phyloP scores from a whole-genome alignment of 2,329 filamentous ascomycete species.

The Penicillium sp. region DNA sequence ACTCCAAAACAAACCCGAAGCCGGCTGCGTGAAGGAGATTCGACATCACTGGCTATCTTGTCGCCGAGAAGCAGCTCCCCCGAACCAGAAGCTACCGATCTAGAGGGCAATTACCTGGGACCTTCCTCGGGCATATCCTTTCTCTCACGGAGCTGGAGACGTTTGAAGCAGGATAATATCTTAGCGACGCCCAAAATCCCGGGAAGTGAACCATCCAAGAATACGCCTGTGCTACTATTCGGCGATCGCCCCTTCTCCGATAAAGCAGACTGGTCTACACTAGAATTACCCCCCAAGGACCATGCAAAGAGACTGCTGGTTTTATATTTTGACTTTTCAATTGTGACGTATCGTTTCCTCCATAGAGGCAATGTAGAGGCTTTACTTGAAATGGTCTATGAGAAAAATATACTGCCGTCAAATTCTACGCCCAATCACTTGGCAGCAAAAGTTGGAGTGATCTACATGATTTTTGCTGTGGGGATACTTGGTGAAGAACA shows the following conservation, averaged over 20 bases:
- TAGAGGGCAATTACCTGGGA: conserved; percentile 55
- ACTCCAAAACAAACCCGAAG: neutral
- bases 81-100: conserved; percentile 46
- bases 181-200: conserved; percentile 27
- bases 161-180: conserved; percentile 55
- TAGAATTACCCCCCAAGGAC: conserved; percentile 38
- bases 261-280: conserved; percentile 26
- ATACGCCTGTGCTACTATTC: conserved; percentile 47
- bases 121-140: conserved; percentile 52
- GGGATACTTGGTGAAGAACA: conserved; percentile 46
- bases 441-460: conserved; percentile 46
- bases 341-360: conserved; percentile 57
- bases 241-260: conserved; percentile 50
- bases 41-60: conserved; percentile 13
- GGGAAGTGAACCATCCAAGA: conserved; percentile 30
- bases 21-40: neutral
- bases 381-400: conserved; percentile 44
- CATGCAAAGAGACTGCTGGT: conserved; percentile 44
- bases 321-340: conserved; percentile 58
- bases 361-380: conserved; percentile 51
- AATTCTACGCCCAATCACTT: conserved; percentile 39
- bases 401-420: conserved; percentile 33
- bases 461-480: conserved; percentile 48
- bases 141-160: conserved; percentile 64
- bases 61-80: conserved; percentile 37